These are phyloP conservation scores for Thymus mandschuricus DNA, from an alignment of 257 asterid genomes.

Conservation along the genomic window DNA sequence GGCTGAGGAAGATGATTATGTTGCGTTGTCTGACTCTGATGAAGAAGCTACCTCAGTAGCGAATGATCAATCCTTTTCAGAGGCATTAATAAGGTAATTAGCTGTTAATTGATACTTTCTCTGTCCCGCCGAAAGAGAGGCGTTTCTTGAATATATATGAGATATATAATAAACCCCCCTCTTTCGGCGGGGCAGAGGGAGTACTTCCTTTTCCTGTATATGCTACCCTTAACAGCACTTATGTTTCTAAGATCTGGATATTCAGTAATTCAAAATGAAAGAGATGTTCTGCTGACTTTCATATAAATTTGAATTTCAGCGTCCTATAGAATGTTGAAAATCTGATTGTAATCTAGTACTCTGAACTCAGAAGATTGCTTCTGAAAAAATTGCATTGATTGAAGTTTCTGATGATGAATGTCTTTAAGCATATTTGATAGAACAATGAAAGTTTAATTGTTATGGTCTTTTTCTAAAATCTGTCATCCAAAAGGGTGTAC, in stretches of 20 bases:
- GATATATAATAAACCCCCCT: too few relatives aligned
- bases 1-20: conserved; percentile 42
- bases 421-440: too few relatives aligned
- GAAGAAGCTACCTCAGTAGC: conserved; percentile 46
- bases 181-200: too few relatives aligned
- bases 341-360: too few relatives aligned
- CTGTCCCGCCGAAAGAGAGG: too few relatives aligned
- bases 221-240: neutral
- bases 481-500: neutral
- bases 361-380: too few relatives aligned
- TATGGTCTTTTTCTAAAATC: neutral
- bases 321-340: too few relatives aligned
- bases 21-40: conserved; percentile 62
- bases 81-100: conserved; percentile 53
- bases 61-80: conserved; percentile 39
- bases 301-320: too few relatives aligned
- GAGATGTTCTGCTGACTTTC: neutral
- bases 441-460: neutral
- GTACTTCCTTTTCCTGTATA: conserved; percentile 8
- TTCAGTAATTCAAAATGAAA: neutral
- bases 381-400: too few relatives aligned
- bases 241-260: neutral
- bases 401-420: too few relatives aligned
- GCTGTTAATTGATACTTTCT: conserved; percentile 1
- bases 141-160: too few relatives aligned